Percentiles rank a stretch among this genome's conserved stretches.
These are phyloP conservation scores for Irineochytrium annulatum DNA, from an alignment of 192 early-diverging fungal genomes.

Conservation along the genomic window DNA sequence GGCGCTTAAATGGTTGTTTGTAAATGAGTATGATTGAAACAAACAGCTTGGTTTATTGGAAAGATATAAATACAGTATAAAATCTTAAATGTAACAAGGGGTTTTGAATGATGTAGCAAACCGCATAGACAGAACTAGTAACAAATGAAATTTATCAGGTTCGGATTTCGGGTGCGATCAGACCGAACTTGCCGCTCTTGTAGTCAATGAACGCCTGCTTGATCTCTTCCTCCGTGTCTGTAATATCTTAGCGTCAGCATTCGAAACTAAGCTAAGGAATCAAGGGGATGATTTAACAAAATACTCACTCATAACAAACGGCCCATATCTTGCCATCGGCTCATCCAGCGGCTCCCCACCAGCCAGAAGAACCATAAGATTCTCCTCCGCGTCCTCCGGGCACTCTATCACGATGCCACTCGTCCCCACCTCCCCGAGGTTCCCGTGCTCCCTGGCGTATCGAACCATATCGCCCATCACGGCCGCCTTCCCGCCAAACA, in stretches of 20 bases:
- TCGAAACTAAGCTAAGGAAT: too few species aligned
- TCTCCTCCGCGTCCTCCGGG: conserved; percentile 16
- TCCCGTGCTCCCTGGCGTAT: background rate
- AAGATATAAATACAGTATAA: too few species aligned
- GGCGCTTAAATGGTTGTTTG: too few species aligned
- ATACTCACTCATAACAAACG: conserved; percentile 74
- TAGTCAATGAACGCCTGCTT: conserved; percentile 53
- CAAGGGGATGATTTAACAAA: too few species aligned
- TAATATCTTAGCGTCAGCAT: too few species aligned
- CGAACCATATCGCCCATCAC: conserved; percentile 4
- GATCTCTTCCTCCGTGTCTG: conserved; percentile 56
- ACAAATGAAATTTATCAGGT: too few species aligned
- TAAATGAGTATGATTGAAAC: too few species aligned
- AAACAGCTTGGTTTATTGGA: too few species aligned
- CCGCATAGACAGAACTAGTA: too few species aligned
- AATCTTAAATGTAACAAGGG: too few species aligned
- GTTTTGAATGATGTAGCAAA: too few species aligned
- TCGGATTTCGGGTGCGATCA: conserved; percentile 5
- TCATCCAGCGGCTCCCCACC: conserved; percentile 51
- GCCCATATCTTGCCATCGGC: conserved; percentile 55
- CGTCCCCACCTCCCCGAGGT: background rate
- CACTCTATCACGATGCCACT: conserved; percentile 17
- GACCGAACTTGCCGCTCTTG: conserved; percentile 54
- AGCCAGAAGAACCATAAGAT: conserved; percentile 31
- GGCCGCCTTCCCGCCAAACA: background rate